Evolutionary conservation across 306 rosid genomes (phyloP).

Genomic region (Rosa lucieae): DNA sequence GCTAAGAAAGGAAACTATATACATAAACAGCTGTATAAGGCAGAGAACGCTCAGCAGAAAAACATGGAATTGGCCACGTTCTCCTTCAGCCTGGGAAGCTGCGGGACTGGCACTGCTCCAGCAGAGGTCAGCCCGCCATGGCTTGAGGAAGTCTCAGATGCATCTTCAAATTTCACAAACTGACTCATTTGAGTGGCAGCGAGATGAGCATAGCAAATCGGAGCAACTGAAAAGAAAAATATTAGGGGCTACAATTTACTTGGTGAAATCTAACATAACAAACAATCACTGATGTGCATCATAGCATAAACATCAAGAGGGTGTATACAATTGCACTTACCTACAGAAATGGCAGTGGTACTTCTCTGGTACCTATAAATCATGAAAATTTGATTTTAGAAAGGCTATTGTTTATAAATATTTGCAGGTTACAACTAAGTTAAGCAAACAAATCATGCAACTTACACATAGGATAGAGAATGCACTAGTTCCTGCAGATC

Average conservation of each 20-base stretch:
- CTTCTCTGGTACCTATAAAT: slow-evolving; percentile 86
- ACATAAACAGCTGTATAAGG: slow-evolving; percentile 7
- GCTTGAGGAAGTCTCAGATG: slow-evolving; percentile 80
- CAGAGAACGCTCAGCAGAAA: slow-evolving; percentile 53
- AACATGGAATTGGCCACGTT: slow-evolving; percentile 70
- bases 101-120: slow-evolving; percentile 74
- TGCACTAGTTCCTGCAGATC: slow-evolving; percentile 93
- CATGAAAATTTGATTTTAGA: not conserved
- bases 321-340: slow-evolving; percentile 30
- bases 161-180: slow-evolving; percentile 75
- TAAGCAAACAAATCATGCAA: not conserved
- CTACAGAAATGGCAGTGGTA: slow-evolving; percentile 91
- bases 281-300: not conserved
- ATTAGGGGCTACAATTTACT: not conserved
- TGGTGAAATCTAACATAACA: not conserved
- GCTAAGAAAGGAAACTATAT: slow-evolving; percentile 10
- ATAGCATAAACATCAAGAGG: not conserved
- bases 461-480: slow-evolving; percentile 94
- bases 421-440: too few relatives aligned
- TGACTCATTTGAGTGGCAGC: slow-evolving; percentile 81
- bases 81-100: slow-evolving; percentile 58
- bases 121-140: slow-evolving; percentile 59
- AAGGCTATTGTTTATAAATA: not conserved
- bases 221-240: slow-evolving; percentile 70
- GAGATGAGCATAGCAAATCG: slow-evolving; percentile 85